These are phyloP conservation scores for Oryza officinalis DNA, from an alignment of 176 grass and related monocot genomes.

Conservation along the genomic window DNA sequence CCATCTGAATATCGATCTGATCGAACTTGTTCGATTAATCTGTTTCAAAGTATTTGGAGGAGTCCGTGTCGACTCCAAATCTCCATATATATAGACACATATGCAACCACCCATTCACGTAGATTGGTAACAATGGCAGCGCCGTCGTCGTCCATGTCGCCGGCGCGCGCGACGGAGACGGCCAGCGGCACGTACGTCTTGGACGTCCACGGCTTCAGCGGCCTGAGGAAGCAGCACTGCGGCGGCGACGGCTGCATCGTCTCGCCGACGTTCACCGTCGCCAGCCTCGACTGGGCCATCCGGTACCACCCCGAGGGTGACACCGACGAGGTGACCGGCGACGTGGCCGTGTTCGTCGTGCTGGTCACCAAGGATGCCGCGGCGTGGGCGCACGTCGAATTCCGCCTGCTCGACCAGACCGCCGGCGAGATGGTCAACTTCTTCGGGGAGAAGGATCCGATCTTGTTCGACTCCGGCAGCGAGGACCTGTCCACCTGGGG, in stretches of 20 bases:
- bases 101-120: too few relatives aligned
- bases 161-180: not conserved
- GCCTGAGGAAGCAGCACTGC: not conserved
- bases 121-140: too few relatives aligned
- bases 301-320: constrained; percentile 11
- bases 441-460: not conserved
- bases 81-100: too few relatives aligned
- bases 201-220: constrained; percentile 4
- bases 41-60: too few relatives aligned
- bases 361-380: not conserved
- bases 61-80: too few relatives aligned
- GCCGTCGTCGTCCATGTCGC: not conserved
- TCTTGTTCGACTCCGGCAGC: not conserved
- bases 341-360: constrained; percentile 3
- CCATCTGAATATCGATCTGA: too few relatives aligned
- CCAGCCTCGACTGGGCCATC: constrained; percentile 29
- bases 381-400: constrained; percentile 7
- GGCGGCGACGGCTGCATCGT: not conserved
- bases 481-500: not conserved
- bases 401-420: constrained; percentile 18
- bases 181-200: not conserved
- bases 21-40: too few relatives aligned
- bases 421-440: not conserved
- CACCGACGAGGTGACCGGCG: not conserved
- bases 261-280: constrained; percentile 18